Base-by-base conservation (phyloP, 2,329 filamentous ascomycete species). In the Magnaporthales sp. region DNA sequence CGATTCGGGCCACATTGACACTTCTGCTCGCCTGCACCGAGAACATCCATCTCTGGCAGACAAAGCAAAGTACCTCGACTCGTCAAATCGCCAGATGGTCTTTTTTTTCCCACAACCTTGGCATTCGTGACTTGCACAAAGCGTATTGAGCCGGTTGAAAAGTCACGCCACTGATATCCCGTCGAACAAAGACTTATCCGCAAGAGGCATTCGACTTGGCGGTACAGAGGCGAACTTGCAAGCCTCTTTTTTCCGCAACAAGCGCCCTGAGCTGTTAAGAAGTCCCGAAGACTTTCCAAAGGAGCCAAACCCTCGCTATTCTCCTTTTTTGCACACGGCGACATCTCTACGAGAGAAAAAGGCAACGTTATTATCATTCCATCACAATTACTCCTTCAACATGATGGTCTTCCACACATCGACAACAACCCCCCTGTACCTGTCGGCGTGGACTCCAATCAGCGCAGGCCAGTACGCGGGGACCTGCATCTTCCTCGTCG, bases 401-500 rank as follows among this genome's bases (percentile, higher is more conserved):
- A 60, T 60, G 56, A 60, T 60, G 56, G 56, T 66, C 46, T 89
- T 88, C 77, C 85, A 84, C 71, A 84, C 81, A 68, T 78, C 80
- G 66, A 84, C 84, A 66, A 77, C 75, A 66, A 90, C 88, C 0
- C 80, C 88, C 2, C 81, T 91, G 64, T 91, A 83, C 79, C 86
- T 86, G 9, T 73, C 76, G n/a, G 73, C 78, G 67, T 91, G 89
- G 88, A 84, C 84, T 1, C 89, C 89, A 1, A 77, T 75, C 11
- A 84, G 79, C 29, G 78, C 81, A 13, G 86, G 85, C 66, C 77
- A 79, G 54, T 91, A 91, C 72, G 88, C 87, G 1, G 89, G 85
- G 62, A 90, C 88, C 31, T 91, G 89, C 77, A 86, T 91, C 68
- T 91, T 91, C 74, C 82, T 91, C 67, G 84, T 91, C 73, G 67